Conservation (phyloP, 805 yeast species). For the Saccharomycopsis sp. region DNA sequence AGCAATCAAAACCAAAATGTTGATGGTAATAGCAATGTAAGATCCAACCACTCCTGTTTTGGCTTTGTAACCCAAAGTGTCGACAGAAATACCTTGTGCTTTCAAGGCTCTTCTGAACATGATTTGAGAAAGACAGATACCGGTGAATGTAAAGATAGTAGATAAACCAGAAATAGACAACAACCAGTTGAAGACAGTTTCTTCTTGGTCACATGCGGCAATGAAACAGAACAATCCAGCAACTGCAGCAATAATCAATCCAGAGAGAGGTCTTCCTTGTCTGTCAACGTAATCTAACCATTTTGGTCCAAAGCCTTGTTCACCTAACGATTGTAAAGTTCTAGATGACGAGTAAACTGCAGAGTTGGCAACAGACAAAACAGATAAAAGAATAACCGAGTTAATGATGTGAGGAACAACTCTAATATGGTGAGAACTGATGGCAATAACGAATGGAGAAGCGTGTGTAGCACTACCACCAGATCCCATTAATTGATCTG, state of each 20-base stretch:
- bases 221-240: slow-evolving; percentile 60
- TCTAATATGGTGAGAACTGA: slow-evolving; percentile 51
- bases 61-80: slow-evolving; percentile 48
- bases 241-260: slow-evolving; percentile 43
- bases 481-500: slow-evolving; percentile 42
- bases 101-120: slow-evolving; percentile 54
- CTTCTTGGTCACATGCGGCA: slow-evolving; percentile 55
- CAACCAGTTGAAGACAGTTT: slow-evolving; percentile 57
- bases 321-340: slow-evolving; percentile 60
- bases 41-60: slow-evolving; percentile 51
- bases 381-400: slow-evolving; percentile 66
- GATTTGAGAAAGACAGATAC: slow-evolving; percentile 50
- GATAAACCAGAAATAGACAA: slow-evolving; percentile 56
- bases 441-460: slow-evolving; percentile 74
- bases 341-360: slow-evolving; percentile 70
- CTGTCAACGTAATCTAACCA: slow-evolving; percentile 45
- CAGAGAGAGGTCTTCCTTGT: slow-evolving; percentile 52
- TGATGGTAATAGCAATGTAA: slow-evolving; percentile 42
- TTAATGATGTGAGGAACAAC: slow-evolving; percentile 69
- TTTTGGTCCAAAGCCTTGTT: slow-evolving; percentile 63
- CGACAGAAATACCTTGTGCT: slow-evolving; percentile 44
- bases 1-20: slow-evolving; percentile 45
- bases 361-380: slow-evolving; percentile 71
- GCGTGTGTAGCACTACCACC: slow-evolving; percentile 48
- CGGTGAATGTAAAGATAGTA: slow-evolving; percentile 56